These are phyloP conservation scores for Nicotiana paniculata DNA, from an alignment of 257 asterid genomes.

Conservation along the genomic window DNA sequence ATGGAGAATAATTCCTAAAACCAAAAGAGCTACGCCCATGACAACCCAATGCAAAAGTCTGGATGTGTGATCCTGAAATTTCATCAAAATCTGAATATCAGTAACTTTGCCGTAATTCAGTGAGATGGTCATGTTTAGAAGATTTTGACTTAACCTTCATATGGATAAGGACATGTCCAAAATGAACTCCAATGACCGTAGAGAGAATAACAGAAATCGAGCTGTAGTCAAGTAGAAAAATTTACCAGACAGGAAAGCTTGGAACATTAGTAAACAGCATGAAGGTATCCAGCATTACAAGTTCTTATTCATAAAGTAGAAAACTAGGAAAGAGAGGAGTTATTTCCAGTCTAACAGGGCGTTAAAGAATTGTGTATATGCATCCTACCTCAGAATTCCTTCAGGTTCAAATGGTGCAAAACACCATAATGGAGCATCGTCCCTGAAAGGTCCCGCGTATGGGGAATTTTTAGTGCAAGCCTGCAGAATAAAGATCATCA, in stretches of 20 bases:
- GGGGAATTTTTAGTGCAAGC: slow-evolving; percentile 61
- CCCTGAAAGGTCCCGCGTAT: slow-evolving; percentile 49
- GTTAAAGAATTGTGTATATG: not conserved
- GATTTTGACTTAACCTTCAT: slow-evolving; percentile 33
- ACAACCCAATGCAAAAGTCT: slow-evolving; percentile 58
- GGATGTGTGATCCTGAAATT: slow-evolving; percentile 48
- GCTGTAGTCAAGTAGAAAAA: slow-evolving; percentile 33
- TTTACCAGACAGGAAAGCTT: not conserved
- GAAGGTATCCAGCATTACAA: not conserved
- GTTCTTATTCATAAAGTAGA: not conserved
- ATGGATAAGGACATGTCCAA: slow-evolving; percentile 65
- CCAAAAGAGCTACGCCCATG: slow-evolving; percentile 48
- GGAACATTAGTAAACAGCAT: not conserved
- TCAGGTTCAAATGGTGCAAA: slow-evolving; percentile 78
- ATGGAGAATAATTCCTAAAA: slow-evolving; percentile 53
- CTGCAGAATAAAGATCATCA: slow-evolving; percentile 27
- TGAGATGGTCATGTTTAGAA: not conserved
- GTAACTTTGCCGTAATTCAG: not conserved
- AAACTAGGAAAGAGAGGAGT: not conserved
- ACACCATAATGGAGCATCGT: slow-evolving; percentile 74
- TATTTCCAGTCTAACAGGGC: not conserved
- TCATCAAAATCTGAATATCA: not conserved
- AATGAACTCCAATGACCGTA: slow-evolving; percentile 59
- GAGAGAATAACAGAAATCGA: slow-evolving; percentile 74
- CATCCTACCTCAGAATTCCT: slow-evolving; percentile 63